phyloP scores from a whole-genome alignment of 2,329 filamentous ascomycete genomes.

The Chrysosporium queenslandicum region DNA sequence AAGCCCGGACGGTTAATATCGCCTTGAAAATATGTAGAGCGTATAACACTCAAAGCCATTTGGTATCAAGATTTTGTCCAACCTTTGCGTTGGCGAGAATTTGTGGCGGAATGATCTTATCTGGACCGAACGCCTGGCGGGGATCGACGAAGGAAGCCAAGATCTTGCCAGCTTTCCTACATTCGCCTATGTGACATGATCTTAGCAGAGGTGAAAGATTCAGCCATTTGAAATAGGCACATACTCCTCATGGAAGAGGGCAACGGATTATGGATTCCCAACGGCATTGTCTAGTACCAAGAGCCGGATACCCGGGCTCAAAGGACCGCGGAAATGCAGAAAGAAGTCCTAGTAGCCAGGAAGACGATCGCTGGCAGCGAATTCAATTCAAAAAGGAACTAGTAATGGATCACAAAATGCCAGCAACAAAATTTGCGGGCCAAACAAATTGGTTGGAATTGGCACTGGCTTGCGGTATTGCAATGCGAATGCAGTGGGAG shows the following conservation, averaged over 20 bases:
- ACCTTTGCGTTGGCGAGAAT: conserved; percentile 89
- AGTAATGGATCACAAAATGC: background rate
- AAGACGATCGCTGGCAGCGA: background rate
- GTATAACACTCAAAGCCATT: background rate
- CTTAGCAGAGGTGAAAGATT: conserved; percentile 23
- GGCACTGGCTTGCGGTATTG: background rate
- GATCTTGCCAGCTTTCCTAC: conserved; percentile 94
- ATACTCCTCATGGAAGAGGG: conserved; percentile 41
- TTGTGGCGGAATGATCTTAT: conserved; percentile 90
- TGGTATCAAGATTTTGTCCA: conserved; percentile 16
- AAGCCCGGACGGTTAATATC: conserved; percentile 1
- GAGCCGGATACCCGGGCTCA: background rate
- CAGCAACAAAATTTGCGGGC: background rate
- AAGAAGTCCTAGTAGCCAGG: too few relatives aligned
- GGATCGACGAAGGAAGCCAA: conserved; percentile 91
- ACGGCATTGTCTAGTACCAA: conserved; percentile 12
- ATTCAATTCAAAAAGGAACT: background rate
- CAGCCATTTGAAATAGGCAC: conserved; percentile 20
- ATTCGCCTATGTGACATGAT: conserved; percentile 59
- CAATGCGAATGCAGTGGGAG: background rate
- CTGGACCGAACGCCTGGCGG: conserved; percentile 82
- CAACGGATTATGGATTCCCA: conserved; percentile 34
- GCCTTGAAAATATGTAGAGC: background rate
- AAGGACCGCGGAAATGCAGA: background rate
- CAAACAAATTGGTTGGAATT: background rate